These are phyloP conservation scores for Trametes sanguinea DNA, from an alignment of 768 basidiomycete genomes.

Conservation along the genomic window DNA sequence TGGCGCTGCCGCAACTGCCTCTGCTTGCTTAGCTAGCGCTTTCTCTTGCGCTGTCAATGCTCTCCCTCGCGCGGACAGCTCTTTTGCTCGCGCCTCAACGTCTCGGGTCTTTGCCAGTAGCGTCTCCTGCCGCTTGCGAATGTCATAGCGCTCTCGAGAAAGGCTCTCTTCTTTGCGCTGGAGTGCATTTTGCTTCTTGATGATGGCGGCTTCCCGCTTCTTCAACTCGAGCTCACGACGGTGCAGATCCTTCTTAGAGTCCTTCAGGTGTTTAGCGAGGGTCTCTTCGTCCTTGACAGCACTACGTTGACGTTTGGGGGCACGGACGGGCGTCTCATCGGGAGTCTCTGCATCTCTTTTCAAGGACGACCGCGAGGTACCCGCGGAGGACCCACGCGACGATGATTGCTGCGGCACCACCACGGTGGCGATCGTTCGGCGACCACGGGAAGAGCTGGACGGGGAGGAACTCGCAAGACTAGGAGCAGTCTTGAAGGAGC, in stretches of 20 bases:
- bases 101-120: background rate
- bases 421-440: background rate
- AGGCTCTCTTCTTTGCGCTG: background rate
- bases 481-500: background rate
- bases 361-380: background rate
- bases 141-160: background rate
- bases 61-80: background rate
- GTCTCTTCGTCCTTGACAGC: background rate
- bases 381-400: background rate
- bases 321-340: background rate
- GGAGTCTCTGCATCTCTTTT: background rate
- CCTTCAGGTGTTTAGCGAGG: slow-evolving; percentile 1
- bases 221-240: slow-evolving; percentile 2
- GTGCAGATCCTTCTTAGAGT: background rate
- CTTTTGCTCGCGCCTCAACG: background rate
- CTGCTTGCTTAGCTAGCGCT: slow-evolving; percentile 1
- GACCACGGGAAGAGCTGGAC: background rate
- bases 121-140: background rate
- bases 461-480: background rate
- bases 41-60: background rate
- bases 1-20: background rate
- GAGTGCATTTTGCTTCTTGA: slow-evolving; percentile 8
- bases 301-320: background rate
- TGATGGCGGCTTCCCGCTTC: slow-evolving; percentile 3
- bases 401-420: background rate